These are phyloP conservation scores for Purpureocillium lavendulum DNA, from an alignment of 2,329 filamentous ascomycete species.

Conservation along the genomic window DNA sequence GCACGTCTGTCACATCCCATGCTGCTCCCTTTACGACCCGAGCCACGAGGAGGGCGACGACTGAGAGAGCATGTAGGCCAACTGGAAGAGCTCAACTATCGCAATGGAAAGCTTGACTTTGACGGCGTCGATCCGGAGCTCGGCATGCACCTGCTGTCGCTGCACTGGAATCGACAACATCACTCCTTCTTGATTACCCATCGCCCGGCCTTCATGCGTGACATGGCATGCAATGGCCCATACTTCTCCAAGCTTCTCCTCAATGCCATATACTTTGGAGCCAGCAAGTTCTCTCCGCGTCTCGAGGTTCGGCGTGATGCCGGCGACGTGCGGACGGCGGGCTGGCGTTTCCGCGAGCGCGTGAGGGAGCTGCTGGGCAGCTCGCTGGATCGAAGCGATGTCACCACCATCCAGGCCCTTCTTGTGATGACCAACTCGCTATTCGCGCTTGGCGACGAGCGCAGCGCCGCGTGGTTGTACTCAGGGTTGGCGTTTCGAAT, in stretches of 20 bases:
- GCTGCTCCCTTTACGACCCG: too few relatives aligned
- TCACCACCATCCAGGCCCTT: slow-evolving; percentile 46
- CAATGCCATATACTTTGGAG: slow-evolving; percentile 42
- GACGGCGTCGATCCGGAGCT: slow-evolving; percentile 44
- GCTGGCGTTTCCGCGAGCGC: slow-evolving; percentile 37
- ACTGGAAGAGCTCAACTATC: slow-evolving; percentile 38
- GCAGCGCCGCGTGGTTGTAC: slow-evolving; percentile 48
- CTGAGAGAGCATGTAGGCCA: slow-evolving; percentile 18
- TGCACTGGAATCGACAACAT: slow-evolving; percentile 47
- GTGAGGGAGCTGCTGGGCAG: slow-evolving; percentile 36
- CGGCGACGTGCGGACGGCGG: slow-evolving; percentile 36
- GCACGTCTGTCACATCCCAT: too few relatives aligned
- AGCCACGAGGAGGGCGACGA: too few relatives aligned
- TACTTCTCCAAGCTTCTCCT: slow-evolving; percentile 50
- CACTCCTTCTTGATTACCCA: slow-evolving; percentile 40
- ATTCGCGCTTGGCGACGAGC: slow-evolving; percentile 40
- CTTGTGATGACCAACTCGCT: slow-evolving; percentile 42
- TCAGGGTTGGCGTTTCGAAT: slow-evolving; percentile 48
- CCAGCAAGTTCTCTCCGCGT: slow-evolving; percentile 36
- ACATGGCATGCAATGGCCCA: slow-evolving; percentile 43
- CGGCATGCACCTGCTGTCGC: slow-evolving; percentile 39
- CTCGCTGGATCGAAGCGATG: slow-evolving; percentile 36
- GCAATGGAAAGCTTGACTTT: slow-evolving; percentile 40
- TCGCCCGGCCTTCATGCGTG: slow-evolving; percentile 42
- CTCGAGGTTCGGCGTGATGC: slow-evolving; percentile 35